Evolutionary conservation across 345 rosid genomes (phyloP), one percentile per base, ranked within the genome.

Genomic region (Combretum micranthum): DNA sequence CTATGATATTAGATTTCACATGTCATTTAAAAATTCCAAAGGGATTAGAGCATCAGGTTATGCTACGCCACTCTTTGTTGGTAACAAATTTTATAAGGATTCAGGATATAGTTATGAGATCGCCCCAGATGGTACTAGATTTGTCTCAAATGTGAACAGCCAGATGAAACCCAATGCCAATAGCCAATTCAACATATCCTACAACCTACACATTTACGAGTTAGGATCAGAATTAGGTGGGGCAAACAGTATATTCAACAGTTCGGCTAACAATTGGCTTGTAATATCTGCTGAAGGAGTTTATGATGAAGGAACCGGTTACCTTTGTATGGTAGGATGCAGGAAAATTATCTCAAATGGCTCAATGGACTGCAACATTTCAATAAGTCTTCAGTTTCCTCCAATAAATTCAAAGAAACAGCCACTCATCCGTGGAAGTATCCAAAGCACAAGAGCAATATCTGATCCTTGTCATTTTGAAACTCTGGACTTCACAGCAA

Each of bases 321-420:
- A 45, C 13, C 64, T 83, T 18, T 78, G 85, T 57, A 72, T 83
- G 88, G 59, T 80, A 44, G 88, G 85, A 15, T 83, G 88, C 55
- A 62, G 69, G 26, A 56, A 57, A 46, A 20, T 57, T 13, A 54
- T 26, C 25, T 44, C 51, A 13, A 53, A n/a, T 13, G 42, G 25
- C 25, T 64, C 74, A n/a, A 15, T 4, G 56, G 84, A 83, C 69
- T 78, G 86, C 26, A 68, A 75, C 25, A 61, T 76, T 50, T 58
- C 63, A 23, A 52, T 83, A 56, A 61, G 13, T 15, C 4, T 72
- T 16, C 80, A 76, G 26, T 72, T 78, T 47, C 64, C 89, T 65
- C 72, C 80, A 23, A 12, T 74, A 45, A 57, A 74, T 57, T 57
- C 55, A 37, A 69, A 64, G 42, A 58, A 52, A 14, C 50, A 47